phyloP scores from a whole-genome alignment of 176 grass and related monocot species.

The Bothriochloa decipiens region DNA sequence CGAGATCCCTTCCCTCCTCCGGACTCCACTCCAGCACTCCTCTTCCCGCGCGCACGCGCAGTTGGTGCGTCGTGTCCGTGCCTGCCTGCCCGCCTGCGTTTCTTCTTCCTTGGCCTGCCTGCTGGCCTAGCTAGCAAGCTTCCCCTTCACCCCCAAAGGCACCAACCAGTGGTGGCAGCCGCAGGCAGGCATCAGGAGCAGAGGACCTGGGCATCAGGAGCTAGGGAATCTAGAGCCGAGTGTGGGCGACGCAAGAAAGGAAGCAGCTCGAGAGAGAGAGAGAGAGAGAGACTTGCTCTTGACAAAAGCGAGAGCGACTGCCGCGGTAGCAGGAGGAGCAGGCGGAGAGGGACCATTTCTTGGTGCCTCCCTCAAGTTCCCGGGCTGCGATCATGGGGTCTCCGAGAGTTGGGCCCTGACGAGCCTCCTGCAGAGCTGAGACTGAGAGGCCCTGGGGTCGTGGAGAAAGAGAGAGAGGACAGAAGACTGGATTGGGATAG shows the following conservation, averaged over 20 bases:
- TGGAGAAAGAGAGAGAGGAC: background rate
- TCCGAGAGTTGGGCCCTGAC: background rate
- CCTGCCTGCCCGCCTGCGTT: background rate
- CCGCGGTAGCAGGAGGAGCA: background rate
- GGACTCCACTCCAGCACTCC: slow-evolving; percentile 27
- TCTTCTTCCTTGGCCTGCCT: background rate
- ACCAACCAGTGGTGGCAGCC: slow-evolving; percentile 26
- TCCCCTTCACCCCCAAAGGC: slow-evolving; percentile 62
- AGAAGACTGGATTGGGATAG: background rate
- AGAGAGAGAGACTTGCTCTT: slow-evolving; percentile 17
- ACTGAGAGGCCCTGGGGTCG: background rate
- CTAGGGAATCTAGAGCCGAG: slow-evolving; percentile 23
- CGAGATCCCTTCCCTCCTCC: slow-evolving; percentile 60
- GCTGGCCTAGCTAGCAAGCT: slow-evolving; percentile 16
- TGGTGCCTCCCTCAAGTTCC: slow-evolving; percentile 14
- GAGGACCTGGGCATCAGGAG: slow-evolving; percentile 14
- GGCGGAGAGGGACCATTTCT: slow-evolving; percentile 34
- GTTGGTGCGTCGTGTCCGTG: slow-evolving; percentile 41
- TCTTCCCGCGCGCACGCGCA: background rate
- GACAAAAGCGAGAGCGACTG: slow-evolving; percentile 42
- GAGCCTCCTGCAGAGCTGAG: background rate
- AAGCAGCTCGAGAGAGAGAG: background rate
- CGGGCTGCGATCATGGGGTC: slow-evolving; percentile 22
- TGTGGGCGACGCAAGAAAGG: background rate
- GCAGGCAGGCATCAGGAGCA: background rate